Evolutionary conservation across 306 rosid genomes (phyloP).

Genomic region (Dalbergia cultrata): DNA sequence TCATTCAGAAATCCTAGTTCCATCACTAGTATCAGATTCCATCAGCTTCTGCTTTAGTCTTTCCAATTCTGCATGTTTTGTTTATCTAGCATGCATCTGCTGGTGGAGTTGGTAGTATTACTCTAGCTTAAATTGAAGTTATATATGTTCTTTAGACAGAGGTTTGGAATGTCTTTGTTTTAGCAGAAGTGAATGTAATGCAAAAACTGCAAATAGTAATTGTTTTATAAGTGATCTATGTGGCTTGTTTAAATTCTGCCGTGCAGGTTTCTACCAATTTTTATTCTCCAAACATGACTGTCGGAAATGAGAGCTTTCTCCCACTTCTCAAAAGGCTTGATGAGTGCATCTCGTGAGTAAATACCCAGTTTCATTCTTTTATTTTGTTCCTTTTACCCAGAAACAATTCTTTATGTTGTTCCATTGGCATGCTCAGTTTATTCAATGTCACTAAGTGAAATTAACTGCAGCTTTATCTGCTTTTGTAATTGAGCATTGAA

Average conservation of each 20-base stretch:
- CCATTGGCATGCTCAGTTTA: constrained; percentile 18
- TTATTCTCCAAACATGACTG: constrained; percentile 93
- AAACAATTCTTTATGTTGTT: constrained; percentile 8
- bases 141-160: constrained; percentile 14
- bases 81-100: constrained; percentile 36
- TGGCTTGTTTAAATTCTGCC: constrained; percentile 43
- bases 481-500: constrained; percentile 25
- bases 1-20: too few species aligned
- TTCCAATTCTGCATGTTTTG: constrained; percentile 16
- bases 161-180: constrained; percentile 27
- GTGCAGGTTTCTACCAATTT: constrained; percentile 88
- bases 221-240: constrained; percentile 36
- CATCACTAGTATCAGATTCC: too few species aligned
- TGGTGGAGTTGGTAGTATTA: constrained; percentile 12
- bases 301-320: constrained; percentile 86
- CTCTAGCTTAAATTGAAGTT: constrained; percentile 20
- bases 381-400: neutral
- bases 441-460: neutral
- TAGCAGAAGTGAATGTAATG: constrained; percentile 22
- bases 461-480: constrained; percentile 26
- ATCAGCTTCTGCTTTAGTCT: constrained; percentile 33
- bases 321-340: constrained; percentile 95
- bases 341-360: constrained; percentile 95
- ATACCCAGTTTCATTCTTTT: constrained; percentile 37
- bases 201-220: constrained; percentile 21